Evolutionary conservation across 345 rosid species (phyloP).

Genomic region (Heritiera littoralis): DNA sequence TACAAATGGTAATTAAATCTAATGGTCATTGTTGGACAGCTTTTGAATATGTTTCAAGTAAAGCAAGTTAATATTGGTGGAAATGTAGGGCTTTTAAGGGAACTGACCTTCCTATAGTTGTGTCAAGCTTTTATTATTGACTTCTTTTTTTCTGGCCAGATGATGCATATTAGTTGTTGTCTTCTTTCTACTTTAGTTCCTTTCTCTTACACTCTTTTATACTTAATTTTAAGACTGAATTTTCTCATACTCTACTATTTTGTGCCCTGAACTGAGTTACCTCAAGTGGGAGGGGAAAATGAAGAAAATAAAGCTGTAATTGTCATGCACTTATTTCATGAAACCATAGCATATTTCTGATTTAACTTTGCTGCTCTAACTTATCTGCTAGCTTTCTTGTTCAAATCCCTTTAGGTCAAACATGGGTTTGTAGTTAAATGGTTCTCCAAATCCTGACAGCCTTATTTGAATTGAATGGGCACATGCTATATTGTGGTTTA

Average conservation of each 20-base stretch:
- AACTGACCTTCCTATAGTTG: constrained; percentile 9
- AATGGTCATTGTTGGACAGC: not conserved
- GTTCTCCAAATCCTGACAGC: constrained; percentile 1
- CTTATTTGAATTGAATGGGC: not conserved
- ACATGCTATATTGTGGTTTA: not conserved
- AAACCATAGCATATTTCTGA: not conserved
- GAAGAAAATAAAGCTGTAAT: not conserved
- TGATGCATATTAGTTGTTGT: not conserved
- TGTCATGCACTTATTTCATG: not conserved
- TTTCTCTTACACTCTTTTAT: not conserved
- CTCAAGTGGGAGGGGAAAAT: constrained; percentile 2
- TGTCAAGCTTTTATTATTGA: not conserved
- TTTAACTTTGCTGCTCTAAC: not conserved
- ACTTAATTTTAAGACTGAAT: not conserved
- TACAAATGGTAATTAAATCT: constrained; percentile 73
- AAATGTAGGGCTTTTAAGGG: not conserved
- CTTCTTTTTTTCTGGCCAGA: not conserved
- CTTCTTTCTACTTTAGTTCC: not conserved
- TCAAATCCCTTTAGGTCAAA: constrained; percentile 1
- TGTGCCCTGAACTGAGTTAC: not conserved
- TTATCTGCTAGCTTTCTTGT: not conserved
- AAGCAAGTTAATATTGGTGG: constrained; percentile 11
- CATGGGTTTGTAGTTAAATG: not conserved
- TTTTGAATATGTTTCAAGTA: constrained; percentile 3
- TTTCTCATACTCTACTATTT: not conserved